These are phyloP conservation scores for Salicornia ramosissima DNA, from an alignment of 148 eudicot species.

Conservation along the genomic window DNA sequence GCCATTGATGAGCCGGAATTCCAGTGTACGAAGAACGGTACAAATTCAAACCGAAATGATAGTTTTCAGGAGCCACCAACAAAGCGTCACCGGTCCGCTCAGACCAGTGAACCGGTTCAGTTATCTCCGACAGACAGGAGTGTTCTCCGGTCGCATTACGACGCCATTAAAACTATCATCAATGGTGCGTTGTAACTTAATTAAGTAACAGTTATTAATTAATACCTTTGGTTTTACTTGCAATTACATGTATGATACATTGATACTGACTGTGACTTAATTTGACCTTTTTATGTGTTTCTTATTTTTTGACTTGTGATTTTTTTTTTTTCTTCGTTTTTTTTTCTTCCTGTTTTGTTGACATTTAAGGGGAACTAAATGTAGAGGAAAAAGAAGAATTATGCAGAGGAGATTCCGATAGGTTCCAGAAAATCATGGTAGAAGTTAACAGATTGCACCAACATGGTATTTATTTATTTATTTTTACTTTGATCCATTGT, in stretches of 20 bases:
- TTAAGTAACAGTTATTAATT: not conserved
- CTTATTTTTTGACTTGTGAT: not conserved
- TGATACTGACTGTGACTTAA: too few relatives aligned
- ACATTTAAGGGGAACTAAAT: not conserved
- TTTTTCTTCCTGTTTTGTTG: not conserved
- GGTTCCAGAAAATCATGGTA: conserved; percentile 28
- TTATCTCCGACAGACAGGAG: conserved; percentile 11
- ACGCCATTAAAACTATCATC: conserved; percentile 9
- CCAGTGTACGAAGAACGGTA: conserved; percentile 7
- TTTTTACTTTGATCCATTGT: not conserved
- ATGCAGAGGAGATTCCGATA: conserved; percentile 26
- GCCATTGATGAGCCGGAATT: not conserved
- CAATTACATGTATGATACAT: too few relatives aligned
- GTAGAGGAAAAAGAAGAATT: conserved; percentile 45
- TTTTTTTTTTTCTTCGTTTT: not conserved
- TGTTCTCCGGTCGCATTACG: conserved; percentile 25
- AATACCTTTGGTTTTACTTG: not conserved
- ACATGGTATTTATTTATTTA: conserved; percentile 18
- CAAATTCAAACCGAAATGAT: not conserved
- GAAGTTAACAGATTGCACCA: conserved; percentile 38
- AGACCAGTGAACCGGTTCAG: conserved; percentile 1
- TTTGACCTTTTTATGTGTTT: not conserved
- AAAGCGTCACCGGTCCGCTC: conserved; percentile 8
- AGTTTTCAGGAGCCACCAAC: not conserved
- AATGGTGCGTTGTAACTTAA: conserved; percentile 11